Evolutionary conservation across 768 basidiomycete genomes (phyloP).

Genomic region (Tricholoma matsutake): DNA sequence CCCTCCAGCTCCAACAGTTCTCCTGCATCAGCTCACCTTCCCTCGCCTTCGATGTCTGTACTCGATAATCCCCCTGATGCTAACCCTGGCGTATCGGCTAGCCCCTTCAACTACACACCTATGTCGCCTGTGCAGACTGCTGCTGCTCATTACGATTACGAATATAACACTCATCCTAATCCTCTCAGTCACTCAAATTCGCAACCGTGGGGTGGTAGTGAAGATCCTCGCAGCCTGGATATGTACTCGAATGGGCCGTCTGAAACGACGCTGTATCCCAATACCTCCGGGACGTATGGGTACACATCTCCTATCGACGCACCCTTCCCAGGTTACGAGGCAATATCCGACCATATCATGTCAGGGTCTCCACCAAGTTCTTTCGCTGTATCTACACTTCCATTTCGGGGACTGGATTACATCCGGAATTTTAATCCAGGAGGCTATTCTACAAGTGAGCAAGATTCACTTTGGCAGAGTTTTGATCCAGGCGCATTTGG

Average conservation of each 20-base stretch:
- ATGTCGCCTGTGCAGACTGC: conserved; percentile 52
- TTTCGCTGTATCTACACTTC: conserved; percentile 72
- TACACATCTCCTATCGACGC: conserved; percentile 41
- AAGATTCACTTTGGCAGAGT: conserved; percentile 54
- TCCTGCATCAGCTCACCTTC: conserved; percentile 67
- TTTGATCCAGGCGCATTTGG: conserved; percentile 76
- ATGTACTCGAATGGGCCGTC: conserved; percentile 40
- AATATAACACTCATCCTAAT: conserved; percentile 41
- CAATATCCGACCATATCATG: conserved; percentile 37
- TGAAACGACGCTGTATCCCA: conserved; percentile 44
- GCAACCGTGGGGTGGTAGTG: conserved; percentile 45
- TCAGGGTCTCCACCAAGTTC: conserved; percentile 53
- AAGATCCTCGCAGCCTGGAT: conserved; percentile 38
- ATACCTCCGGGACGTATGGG: conserved; percentile 31
- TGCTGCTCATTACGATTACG: conserved; percentile 57
- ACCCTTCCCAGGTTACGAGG: conserved; percentile 36
- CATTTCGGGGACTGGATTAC: conserved; percentile 81
- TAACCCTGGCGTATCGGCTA: conserved; percentile 50
- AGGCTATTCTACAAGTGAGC: conserved; percentile 44
- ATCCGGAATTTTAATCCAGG: conserved; percentile 73
- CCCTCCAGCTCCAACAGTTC: conserved; percentile 67
- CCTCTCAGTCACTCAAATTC: conserved; percentile 35
- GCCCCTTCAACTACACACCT: conserved; percentile 44
- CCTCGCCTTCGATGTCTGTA: conserved; percentile 62
- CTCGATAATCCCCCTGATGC: conserved; percentile 49